phyloP scores from a whole-genome alignment of 169 alveolate genomes.

The Plasmodium falciparum region DNA sequence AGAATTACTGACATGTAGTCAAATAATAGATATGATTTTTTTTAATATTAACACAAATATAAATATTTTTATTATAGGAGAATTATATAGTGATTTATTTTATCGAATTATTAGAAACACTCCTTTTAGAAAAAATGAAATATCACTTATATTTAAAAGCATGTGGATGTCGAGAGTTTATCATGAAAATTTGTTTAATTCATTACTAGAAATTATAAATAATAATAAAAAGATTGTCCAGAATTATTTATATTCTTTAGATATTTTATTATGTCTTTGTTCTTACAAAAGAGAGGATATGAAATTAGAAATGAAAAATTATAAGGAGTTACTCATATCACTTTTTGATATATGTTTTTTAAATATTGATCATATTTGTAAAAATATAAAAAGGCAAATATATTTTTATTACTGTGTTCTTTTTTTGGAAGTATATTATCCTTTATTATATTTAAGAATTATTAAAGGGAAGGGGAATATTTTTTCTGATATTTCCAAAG shows the following conservation, averaged over 20 bases:
- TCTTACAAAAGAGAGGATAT: constrained; percentile 17
- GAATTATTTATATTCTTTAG: constrained; percentile 53
- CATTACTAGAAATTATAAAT: constrained; percentile 43
- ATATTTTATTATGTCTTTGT: constrained; percentile 68
- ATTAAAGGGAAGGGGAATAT: constrained; percentile 6
- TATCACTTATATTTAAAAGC: constrained; percentile 55
- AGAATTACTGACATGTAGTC: constrained; percentile 51
- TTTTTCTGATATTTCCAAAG: neutral
- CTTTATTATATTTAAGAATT: constrained; percentile 58
- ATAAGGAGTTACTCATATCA: constrained; percentile 27
- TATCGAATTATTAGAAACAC: constrained; percentile 47
- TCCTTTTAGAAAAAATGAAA: constrained; percentile 30
- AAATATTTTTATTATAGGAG: constrained; percentile 44
- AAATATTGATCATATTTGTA: constrained; percentile 66
- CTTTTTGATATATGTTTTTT: constrained; percentile 50
- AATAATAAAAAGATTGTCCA: constrained; percentile 43
- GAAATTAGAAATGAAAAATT: neutral
- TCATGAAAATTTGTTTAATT: constrained; percentile 35
- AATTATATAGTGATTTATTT: constrained; percentile 51
- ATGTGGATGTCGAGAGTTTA: constrained; percentile 76
- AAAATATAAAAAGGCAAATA: constrained; percentile 54
- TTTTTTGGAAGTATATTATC: constrained; percentile 66
- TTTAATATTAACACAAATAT: constrained; percentile 43
- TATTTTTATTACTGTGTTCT: constrained; percentile 49
- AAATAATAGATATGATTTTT: constrained; percentile 62